Base-by-base conservation (phyloP, 2,329 filamentous ascomycete genomes). In the Cordyceps cicadae region DNA sequence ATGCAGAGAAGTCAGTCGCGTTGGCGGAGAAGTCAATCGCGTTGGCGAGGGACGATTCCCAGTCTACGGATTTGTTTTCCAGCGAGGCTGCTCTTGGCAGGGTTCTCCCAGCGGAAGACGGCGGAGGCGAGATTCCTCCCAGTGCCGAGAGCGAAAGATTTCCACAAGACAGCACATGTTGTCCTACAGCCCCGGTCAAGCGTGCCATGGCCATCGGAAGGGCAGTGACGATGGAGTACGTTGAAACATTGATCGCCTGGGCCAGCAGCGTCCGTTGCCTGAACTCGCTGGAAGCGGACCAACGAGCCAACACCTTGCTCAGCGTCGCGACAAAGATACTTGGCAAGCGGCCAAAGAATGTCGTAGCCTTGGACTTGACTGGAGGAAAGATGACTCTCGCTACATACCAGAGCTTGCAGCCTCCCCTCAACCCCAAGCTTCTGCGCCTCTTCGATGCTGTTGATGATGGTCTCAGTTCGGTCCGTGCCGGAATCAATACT, bases 221-320 rank as follows among this genome's bases (percentile, higher is more conserved):
- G 6, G 50, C 58, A 34, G 58, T 45, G 39, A 54, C 58, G 14
- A 29, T 60, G 49, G 58, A 60, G n/a, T 60, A 60, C 14, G 24
- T 60, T 14, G 58, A 60, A 41, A 60, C 58, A 24, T 34, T 60
- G 21, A 17, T 48, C n/a, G 17, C 14, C 26, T 60, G 58, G 58
- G 58, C 58, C 5, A 50, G 45, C n/a, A 60, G 50, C 39, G 12
- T 59, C 11, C 41, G 39, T n/a, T 52, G 48, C 48, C 50, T 21
- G 26, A 60, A 60, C 50, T 60, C 58, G 24, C 50, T 54, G 1
- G 58, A 60, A n/a, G 39, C 58, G 17, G 49, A 53, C 19, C 58
- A 60, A 37, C 34, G 49, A 26, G 58, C 58, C 14, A 17, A 46
- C 14, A 60, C 58, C 17, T 12, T 54, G n/a, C 43, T 60, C 12